Evolutionary conservation across 805 yeast genomes (phyloP), one percentile per base, ranked within the genome.

Genomic region (Ogataea sp.): DNA sequence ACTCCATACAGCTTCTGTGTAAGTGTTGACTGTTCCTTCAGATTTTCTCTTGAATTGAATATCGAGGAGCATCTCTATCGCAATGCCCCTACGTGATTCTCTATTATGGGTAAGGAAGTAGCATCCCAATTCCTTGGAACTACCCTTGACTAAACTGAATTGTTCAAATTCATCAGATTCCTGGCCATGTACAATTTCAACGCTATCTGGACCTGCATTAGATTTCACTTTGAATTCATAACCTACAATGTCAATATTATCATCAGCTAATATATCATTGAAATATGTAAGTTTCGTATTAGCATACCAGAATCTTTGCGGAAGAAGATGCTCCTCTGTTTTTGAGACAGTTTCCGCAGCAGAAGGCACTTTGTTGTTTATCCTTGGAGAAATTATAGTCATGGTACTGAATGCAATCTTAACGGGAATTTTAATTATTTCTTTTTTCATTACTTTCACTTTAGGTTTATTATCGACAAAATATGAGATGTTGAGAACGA

Each of bases 1-100:
- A 38, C 75, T 76, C 69, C 78, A 71, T 11, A 70, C 59, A 9
- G 59, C 58, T 4, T 64, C 56, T 2, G 45, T 46, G 38, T 52
- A 72, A 3, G 37, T 45, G 43, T 66, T 68, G 2, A 14, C 3
- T 6, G 14, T 8, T 4, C 14, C 24, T 13, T 10, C 10, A 3
- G 23, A 3, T 5, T 23, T 10, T 32, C 18, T 20, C 25, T 15
- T 30, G 34, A 34, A 37, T 15, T 30, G 34, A 4, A 37, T 25
- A 3, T 13, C 15, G 10, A 37, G 14, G 9, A 28, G 3, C 6
- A 36, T 18, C 16, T 36, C 33, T n/a, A 36, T 17, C 3, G 18
- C 10, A 2, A 24, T 3, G 3, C 7, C 15, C 20, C 39, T 36
- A 7, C 17, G 6, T 4, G 14, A 3, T 6, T 30, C 33, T 5